Percentiles rank a stretch among this genome's conserved stretches.
These are phyloP conservation scores for Beauveria caledonica DNA, from an alignment of 2,329 filamentous ascomycete species.

Conservation along the genomic window DNA sequence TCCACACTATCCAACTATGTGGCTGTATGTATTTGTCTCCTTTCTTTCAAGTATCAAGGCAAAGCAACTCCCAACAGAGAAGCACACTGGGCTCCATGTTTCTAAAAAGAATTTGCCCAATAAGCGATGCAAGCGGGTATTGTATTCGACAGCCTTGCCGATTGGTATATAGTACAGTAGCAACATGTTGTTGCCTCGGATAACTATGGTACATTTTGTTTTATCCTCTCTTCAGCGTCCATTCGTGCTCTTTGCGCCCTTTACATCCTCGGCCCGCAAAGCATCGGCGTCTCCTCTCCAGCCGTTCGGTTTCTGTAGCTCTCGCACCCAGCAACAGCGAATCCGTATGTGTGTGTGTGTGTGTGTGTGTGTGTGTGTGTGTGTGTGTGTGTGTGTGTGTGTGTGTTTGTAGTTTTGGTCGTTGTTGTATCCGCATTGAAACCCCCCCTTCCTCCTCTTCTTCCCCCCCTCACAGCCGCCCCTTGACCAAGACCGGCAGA, in stretches of 20 bases:
- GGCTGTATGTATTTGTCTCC: neutral
- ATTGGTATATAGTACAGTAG: conserved; percentile 5
- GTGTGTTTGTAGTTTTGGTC: neutral
- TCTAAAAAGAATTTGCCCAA: too few relatives aligned
- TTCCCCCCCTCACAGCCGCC: neutral
- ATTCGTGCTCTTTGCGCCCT: neutral
- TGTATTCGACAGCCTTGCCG: neutral
- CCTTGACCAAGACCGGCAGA: conserved; percentile 56
- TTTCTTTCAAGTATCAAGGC: too few relatives aligned
- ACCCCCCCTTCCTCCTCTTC: too few relatives aligned
- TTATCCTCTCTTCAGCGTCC: neutral
- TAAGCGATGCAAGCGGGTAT: neutral
- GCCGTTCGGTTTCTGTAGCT: too few relatives aligned
- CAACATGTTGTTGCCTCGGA: neutral
- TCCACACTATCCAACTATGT: neutral
- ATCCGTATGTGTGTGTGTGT: neutral
- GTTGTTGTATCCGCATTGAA: too few relatives aligned
- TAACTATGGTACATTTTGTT: neutral
- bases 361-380: neutral
- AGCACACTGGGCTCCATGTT: neutral
- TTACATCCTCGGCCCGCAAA: neutral
- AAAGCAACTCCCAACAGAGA: neutral
- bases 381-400: neutral
- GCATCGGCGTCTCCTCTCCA: neutral
- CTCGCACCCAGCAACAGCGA: too few relatives aligned